Evolutionary conservation across 805 yeast genomes (phyloP), one percentile per base, ranked within the genome.

Genomic region (Ogataea chonburiensis): DNA sequence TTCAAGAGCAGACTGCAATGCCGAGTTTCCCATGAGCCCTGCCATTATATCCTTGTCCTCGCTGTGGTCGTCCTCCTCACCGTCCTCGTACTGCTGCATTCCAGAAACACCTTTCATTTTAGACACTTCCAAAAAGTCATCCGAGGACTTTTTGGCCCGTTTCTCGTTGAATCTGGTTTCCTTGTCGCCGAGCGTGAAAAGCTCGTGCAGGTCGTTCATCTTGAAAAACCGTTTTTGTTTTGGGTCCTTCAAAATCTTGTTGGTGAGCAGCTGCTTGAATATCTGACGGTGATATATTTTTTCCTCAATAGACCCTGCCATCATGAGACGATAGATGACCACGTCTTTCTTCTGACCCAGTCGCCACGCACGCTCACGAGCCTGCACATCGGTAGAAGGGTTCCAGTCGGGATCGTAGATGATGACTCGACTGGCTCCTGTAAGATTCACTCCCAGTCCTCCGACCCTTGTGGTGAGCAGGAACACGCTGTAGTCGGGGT

Each of bases 321-420:
- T 85, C 86, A 93, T 87, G 27, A 93, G 66, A 40, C 98, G 66
- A 51, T 91, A 93, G 22, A 91, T 89, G 5, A 88, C 77, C 7
- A 91, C 97, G 49, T 89, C 96, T 40, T 81, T 78, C 56, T 84
- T 89, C 59, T 91, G 98, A 1, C 98, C 98, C 45, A 91, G 69
- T 46, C 98, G 70, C 98, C 98, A 93, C 0, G 98, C 97, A 31
- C 98, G 65, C 58, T 91, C 98, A 42, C 98, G 70, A 0, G 98
- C 98, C 61, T 91, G 98, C 42, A 89, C 72, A 64, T 91, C 98
- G 0, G 98, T 93, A 1, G 96, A 87, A 1, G 98, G 98, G 54
- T 91, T 91, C 98, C 98, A 91, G 61, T 93, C 98, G 0, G 98
- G 98, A 53, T 91, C 98, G 56, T 75, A 91, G 11, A 91, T 91